Evolutionary conservation across 768 basidiomycete genomes (phyloP).

Genomic region (Leccinum barrowsii): DNA sequence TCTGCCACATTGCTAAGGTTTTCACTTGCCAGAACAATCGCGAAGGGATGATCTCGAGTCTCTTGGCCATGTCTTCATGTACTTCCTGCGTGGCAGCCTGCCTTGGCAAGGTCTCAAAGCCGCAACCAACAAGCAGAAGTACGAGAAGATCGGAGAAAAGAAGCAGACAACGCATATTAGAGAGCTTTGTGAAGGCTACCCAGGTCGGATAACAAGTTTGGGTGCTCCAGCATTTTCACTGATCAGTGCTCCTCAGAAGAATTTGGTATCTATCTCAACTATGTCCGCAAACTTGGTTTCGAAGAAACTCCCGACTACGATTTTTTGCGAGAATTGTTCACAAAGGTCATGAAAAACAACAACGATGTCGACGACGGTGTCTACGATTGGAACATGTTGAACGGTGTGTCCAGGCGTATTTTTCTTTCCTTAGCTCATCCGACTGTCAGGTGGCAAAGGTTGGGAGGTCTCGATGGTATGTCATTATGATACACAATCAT

Average conservation of each 20-base stretch:
- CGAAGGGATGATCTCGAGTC: conserved; percentile 97
- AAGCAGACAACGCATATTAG: conserved; percentile 98
- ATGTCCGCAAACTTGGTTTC: conserved; percentile 97
- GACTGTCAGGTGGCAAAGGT: conserved; percentile 72
- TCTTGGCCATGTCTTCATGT: conserved; percentile 99
- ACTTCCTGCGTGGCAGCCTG: conserved; percentile 93
- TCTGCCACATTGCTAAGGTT: conserved; percentile 5
- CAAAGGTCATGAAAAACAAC: conserved; percentile 89
- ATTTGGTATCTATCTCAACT: conserved; percentile 97
- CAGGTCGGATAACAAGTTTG: conserved; percentile 51
- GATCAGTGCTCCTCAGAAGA: conserved; percentile 61
- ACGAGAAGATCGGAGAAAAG: conserved; percentile 99
- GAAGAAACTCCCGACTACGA: conserved; percentile 99
- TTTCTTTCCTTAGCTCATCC: conserved; percentile 7
- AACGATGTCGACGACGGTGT: conserved; percentile 89
- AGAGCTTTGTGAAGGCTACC: conserved; percentile 94
- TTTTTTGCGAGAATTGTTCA: conserved; percentile 91
- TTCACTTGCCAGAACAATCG: conserved; percentile 63
- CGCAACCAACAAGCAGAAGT: conserved; percentile 99
- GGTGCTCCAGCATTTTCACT: conserved; percentile 2
- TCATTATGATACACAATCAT: conserved; percentile 15
- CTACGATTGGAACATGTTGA: conserved; percentile 95
- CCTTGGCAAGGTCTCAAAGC: conserved; percentile 99
- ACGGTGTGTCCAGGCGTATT: conserved; percentile 46
- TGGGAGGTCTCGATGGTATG: conserved; percentile 84